Base-by-base conservation (phyloP, 116 monocot species). In the Papilionanthe hybrid region DNA sequence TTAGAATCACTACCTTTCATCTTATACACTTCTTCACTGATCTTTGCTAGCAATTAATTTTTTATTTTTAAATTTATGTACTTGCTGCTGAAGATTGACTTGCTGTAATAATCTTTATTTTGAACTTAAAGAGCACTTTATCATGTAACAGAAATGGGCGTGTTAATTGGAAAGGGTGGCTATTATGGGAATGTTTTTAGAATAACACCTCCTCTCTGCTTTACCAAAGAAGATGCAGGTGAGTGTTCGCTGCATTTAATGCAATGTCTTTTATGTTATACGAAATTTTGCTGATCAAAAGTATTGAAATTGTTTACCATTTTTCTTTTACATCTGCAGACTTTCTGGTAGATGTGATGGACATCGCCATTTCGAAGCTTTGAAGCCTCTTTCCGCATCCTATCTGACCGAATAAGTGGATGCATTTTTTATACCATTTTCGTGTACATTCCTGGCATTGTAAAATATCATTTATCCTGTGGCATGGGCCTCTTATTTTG, bases 141-240 rank as follows among this genome's bases (percentile, higher is more conserved):
- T 19, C 69, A 37, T 69, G 69, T 83, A 15, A 25, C 88, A 96
- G 96, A 92, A 1, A 92, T 93, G 92, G 96, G 96, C 13, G 93
- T 96, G 5, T 86, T 96, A 75, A 87, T 96, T 41, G 96, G 96
- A 0, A 96, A 93, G 80, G 96, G 96, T 50, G 96, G 96, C 20
- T 88, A 83, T 68, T 84, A 85, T 67, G 96, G 93, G 29, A 96
- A 96, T 83, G 92, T 96, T 55, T 92, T 96, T 83, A 87, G 96
- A 81, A 82, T 96, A 58, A 96, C 96, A 42, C 96, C 96, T 57
- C 96, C 96, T 68, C 90, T 93, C 30, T 96, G 96, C 81, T 96
- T 96, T 88, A 86, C 90, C 78, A 96, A 90, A 84, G 93, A 90
- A 72, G 96, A 96, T 88, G 67, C 92, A 19, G 93, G 93, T 92